These are phyloP conservation scores for Cantharellus anzutake DNA, from an alignment of 768 basidiomycete species.

Conservation along the genomic window DNA sequence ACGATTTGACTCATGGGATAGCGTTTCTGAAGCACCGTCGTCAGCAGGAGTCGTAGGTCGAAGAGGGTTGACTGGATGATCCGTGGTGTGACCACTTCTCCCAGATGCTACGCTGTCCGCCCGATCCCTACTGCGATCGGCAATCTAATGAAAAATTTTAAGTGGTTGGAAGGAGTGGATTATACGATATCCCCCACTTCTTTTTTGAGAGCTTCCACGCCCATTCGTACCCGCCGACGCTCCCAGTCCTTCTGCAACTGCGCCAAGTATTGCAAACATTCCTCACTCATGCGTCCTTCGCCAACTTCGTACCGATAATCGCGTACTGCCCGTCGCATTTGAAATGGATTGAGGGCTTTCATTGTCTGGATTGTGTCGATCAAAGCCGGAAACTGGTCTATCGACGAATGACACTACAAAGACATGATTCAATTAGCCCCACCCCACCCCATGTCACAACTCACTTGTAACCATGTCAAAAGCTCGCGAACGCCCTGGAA, in stretches of 20 bases:
- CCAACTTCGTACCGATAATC: constrained; percentile 84
- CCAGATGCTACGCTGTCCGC: constrained; percentile 33
- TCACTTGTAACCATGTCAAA: constrained; percentile 68
- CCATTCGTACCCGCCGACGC: constrained; percentile 66
- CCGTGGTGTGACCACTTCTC: constrained; percentile 19
- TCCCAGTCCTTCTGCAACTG: constrained; percentile 99
- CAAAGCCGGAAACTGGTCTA: constrained; percentile 71
- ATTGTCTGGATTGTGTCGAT: constrained; percentile 81
- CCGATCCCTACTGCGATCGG: constrained; percentile 46
- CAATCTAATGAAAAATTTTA: constrained; percentile 28
- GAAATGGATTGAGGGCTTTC: constrained; percentile 76
- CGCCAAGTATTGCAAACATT: constrained; percentile 83
- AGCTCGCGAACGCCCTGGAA: constrained; percentile 73
- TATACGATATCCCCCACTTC: constrained; percentile 31
- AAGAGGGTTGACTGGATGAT: background rate
- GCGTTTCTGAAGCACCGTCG: constrained; percentile 14
- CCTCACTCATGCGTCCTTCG: constrained; percentile 83
- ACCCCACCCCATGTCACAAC: constrained; percentile 4
- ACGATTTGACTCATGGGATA: constrained; percentile 21
- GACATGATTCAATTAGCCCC: background rate
- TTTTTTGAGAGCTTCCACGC: constrained; percentile 67
- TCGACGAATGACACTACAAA: constrained; percentile 28
- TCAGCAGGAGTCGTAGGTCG: background rate
- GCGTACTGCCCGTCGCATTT: constrained; percentile 88
- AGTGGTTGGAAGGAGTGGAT: background rate